These are phyloP conservation scores for Glomus cerebriforme DNA, from an alignment of 192 early-diverging fungal genomes.

Conservation along the genomic window DNA sequence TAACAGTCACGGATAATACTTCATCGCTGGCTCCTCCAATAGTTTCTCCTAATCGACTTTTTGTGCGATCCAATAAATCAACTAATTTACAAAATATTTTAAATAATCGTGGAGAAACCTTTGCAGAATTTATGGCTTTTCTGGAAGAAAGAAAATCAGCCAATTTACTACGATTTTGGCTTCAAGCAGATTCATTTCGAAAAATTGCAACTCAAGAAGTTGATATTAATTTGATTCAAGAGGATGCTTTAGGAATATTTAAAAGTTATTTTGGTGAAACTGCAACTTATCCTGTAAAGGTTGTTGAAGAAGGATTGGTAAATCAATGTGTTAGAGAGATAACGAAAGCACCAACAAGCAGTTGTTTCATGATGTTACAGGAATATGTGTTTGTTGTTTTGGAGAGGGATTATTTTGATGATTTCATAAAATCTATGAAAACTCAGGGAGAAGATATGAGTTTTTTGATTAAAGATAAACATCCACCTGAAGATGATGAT, in stretches of 20 bases:
- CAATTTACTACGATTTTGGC: conserved; percentile 25
- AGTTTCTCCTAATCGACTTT: neutral
- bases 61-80: neutral
- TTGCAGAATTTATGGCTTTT: conserved; percentile 31
- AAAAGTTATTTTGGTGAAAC: conserved; percentile 25
- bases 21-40: neutral
- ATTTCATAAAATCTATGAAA: conserved; percentile 24
- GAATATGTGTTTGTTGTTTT: conserved; percentile 16
- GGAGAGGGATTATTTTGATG: conserved; percentile 17
- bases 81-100: conserved; percentile 1
- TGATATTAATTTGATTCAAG: conserved; percentile 9
- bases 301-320: neutral
- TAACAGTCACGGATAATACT: neutral
- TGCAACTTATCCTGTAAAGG: conserved; percentile 1
- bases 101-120: neutral
- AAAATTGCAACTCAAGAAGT: conserved; percentile 17
- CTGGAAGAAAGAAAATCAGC: neutral
- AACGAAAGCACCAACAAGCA: neutral
- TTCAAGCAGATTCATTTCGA: conserved; percentile 19
- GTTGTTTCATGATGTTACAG: conserved; percentile 4
- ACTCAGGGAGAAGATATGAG: conserved; percentile 19
- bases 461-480: conserved; percentile 5
- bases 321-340: conserved; percentile 6
- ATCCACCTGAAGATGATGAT: neutral
- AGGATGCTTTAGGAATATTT: conserved; percentile 18